Conservation (phyloP, 2,329 filamentous ascomycete genomes). For the Beauveria varroae region DNA sequence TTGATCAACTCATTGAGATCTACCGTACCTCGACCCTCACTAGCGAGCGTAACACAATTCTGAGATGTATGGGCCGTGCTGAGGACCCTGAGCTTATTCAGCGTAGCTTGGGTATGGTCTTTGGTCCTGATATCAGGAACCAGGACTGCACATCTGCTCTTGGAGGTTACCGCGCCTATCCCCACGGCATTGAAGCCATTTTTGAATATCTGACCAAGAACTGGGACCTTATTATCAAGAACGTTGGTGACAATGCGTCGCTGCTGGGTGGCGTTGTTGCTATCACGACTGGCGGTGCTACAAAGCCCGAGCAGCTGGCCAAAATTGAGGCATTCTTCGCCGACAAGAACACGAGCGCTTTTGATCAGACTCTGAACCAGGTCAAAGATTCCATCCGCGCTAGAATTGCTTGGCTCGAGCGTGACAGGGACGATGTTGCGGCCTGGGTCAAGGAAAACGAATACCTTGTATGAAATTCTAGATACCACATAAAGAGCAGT, state of each 20-base stretch:
- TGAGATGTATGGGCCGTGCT: slow-evolving; percentile 74
- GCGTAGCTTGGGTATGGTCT: slow-evolving; percentile 66
- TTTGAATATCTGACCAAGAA: slow-evolving; percentile 80
- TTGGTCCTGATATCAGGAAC: slow-evolving; percentile 78
- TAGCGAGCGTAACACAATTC: slow-evolving; percentile 86
- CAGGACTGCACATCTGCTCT: slow-evolving; percentile 92
- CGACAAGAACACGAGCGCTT: slow-evolving; percentile 73
- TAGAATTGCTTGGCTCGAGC: slow-evolving; percentile 73
- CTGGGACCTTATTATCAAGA: slow-evolving; percentile 77
- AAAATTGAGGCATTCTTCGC: slow-evolving; percentile 76
- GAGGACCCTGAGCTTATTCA: slow-evolving; percentile 73
- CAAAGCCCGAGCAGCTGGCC: slow-evolving; percentile 64
- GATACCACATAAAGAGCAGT: neutral
- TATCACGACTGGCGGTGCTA: slow-evolving; percentile 76
- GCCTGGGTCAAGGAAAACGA: slow-evolving; percentile 39
- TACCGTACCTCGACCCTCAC: slow-evolving; percentile 59
- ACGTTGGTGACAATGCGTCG: slow-evolving; percentile 75
- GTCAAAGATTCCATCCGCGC: slow-evolving; percentile 76
- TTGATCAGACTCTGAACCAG: slow-evolving; percentile 83
- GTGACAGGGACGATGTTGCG: slow-evolving; percentile 66
- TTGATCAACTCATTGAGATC: slow-evolving; percentile 63
- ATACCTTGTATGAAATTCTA: slow-evolving; percentile 17
- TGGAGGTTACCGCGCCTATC: slow-evolving; percentile 67
- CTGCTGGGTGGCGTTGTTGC: slow-evolving; percentile 81
- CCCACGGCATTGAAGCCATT: slow-evolving; percentile 70